phyloP scores from a whole-genome alignment of 257 asterid species.

The Nicotiana sylvestris region DNA sequence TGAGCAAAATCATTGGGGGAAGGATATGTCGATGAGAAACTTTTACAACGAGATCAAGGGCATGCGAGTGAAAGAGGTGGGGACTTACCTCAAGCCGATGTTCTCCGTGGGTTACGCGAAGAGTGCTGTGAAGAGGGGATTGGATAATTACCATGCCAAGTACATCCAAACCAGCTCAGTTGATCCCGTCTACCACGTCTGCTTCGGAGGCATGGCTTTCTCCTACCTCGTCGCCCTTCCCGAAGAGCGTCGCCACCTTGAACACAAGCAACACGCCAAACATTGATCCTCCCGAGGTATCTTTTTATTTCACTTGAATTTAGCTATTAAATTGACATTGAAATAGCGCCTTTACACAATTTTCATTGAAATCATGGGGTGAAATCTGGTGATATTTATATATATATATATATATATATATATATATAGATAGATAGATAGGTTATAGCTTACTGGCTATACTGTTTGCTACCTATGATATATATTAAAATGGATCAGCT shows the following conservation, averaged over 20 bases:
- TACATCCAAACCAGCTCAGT: slow-evolving; percentile 65
- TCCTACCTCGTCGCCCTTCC: slow-evolving; percentile 90
- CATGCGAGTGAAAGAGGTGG: slow-evolving; percentile 74
- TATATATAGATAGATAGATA: neutral
- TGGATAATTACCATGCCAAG: slow-evolving; percentile 62
- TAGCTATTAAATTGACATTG: neutral
- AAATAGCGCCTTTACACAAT: neutral
- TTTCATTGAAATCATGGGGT: neutral
- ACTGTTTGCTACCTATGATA: neutral
- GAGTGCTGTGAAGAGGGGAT: slow-evolving; percentile 39
- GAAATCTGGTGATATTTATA: neutral
- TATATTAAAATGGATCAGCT: neutral
- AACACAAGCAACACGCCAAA: slow-evolving; percentile 52
- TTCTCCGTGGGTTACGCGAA: slow-evolving; percentile 37
- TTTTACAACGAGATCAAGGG: slow-evolving; percentile 70
- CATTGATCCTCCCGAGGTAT: neutral
- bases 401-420: neutral
- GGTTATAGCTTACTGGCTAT: neutral
- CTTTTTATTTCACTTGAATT: neutral
- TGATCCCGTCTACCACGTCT: slow-evolving; percentile 66
- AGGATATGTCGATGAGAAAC: slow-evolving; percentile 60
- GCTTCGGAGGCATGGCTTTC: slow-evolving; percentile 79
- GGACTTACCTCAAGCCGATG: slow-evolving; percentile 64
- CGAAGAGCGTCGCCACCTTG: slow-evolving; percentile 97
- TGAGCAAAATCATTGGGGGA: neutral